phyloP scores from a whole-genome alignment of 75 land plant species.

The Larix kaempferi region DNA sequence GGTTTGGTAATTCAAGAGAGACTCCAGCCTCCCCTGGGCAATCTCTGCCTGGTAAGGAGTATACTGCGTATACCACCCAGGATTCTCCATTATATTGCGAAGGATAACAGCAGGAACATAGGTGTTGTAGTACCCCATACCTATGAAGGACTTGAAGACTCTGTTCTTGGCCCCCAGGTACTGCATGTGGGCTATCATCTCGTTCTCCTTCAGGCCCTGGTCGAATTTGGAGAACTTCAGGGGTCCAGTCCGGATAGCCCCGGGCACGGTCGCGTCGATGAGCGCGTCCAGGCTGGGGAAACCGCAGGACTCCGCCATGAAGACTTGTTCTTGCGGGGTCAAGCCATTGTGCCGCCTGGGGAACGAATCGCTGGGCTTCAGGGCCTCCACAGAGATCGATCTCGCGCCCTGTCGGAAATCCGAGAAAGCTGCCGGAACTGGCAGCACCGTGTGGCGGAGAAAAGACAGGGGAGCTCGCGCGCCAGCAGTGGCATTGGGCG shows the following conservation, averaged over 20 bases:
- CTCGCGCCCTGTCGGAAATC: slow-evolving; percentile 22
- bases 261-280: slow-evolving; percentile 95
- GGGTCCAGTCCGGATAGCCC: slow-evolving; percentile 45
- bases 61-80: slow-evolving; percentile 99
- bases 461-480: not conserved
- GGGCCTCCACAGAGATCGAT: slow-evolving; percentile 69
- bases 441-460: not conserved
- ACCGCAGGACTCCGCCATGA: slow-evolving; percentile 76
- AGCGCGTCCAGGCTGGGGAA: slow-evolving; percentile 65
- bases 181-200: slow-evolving; percentile 94
- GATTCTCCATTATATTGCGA: slow-evolving; percentile 96
- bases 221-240: slow-evolving; percentile 45
- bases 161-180: slow-evolving; percentile 76
- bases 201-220: slow-evolving; percentile 87
- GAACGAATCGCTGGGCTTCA: slow-evolving; percentile 86
- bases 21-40: slow-evolving; percentile 91
- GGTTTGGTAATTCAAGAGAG: slow-evolving; percentile 89
- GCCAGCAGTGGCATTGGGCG: slow-evolving; percentile 1
- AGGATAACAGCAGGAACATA: slow-evolving; percentile 87
- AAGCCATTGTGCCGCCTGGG: slow-evolving; percentile 91
- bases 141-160: slow-evolving; percentile 87
- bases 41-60: slow-evolving; percentile 99
- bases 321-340: slow-evolving; percentile 65
- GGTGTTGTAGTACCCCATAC: slow-evolving; percentile 97
- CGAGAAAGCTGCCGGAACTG: not conserved